Evolutionary conservation across 768 basidiomycete genomes (phyloP).

Genomic region (Lactifluus rugatus): DNA sequence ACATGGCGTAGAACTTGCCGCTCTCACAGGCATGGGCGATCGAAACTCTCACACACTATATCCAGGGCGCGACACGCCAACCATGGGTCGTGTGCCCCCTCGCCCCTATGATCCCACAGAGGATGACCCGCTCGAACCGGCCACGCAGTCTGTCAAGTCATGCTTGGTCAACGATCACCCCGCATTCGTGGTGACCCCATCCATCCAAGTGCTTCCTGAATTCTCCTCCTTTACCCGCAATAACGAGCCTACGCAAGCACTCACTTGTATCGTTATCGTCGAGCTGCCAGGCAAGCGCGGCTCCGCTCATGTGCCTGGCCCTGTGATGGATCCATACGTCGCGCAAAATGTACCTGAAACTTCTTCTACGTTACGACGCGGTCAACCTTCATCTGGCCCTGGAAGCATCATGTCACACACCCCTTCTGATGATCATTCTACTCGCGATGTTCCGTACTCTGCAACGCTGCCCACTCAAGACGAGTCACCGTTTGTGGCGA

Average conservation of each 20-base stretch:
- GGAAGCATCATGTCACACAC: conserved; percentile 18
- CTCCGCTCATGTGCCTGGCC: conserved; percentile 18
- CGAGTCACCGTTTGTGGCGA: conserved; percentile 68
- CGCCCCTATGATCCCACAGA: conserved; percentile 52
- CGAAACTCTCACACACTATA: conserved; percentile 45
- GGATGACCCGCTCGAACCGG: conserved; percentile 75
- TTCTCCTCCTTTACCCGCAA: conserved; percentile 73
- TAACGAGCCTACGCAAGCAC: conserved; percentile 60
- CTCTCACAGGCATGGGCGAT: conserved; percentile 83
- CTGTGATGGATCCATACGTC: conserved; percentile 38
- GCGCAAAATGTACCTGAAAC: conserved; percentile 11
- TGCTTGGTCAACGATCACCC: conserved; percentile 29
- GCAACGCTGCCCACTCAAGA: conserved; percentile 27
- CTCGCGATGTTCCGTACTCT: conserved; percentile 5
- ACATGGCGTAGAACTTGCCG: conserved; percentile 69
- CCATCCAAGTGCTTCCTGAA: conserved; percentile 90
- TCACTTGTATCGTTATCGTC: conserved; percentile 91
- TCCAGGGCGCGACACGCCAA: conserved; percentile 60
- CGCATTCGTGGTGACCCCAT: conserved; percentile 79
- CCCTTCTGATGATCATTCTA: conserved; percentile 6
- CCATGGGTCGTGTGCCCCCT: conserved; percentile 22
- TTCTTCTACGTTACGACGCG: conserved; percentile 22
- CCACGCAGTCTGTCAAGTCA: conserved; percentile 38
- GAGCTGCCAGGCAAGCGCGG: conserved; percentile 78
- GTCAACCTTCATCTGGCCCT: conserved; percentile 27